phyloP scores from a whole-genome alignment of 345 rosid genomes.

The Turnera subulata region DNA sequence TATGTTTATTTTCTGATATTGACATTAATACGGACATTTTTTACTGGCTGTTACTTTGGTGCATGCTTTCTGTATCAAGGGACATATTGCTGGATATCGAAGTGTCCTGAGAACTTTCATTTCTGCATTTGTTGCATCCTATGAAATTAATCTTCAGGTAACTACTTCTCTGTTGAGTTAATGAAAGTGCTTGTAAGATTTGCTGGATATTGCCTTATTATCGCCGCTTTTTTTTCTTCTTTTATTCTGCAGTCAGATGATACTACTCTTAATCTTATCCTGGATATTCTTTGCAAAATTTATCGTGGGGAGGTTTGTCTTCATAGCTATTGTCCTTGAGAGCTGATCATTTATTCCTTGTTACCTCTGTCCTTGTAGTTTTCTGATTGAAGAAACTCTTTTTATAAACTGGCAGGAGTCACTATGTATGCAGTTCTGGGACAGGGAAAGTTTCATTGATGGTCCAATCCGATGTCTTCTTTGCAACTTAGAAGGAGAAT shows the following conservation, averaged over 20 bases:
- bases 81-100: slow-evolving; percentile 67
- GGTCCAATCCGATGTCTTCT: slow-evolving; percentile 97
- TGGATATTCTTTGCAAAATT: slow-evolving; percentile 83
- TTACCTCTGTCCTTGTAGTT: slow-evolving; percentile 6
- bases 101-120: slow-evolving; percentile 83
- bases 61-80: slow-evolving; percentile 41
- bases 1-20: neutral
- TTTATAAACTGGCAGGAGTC: slow-evolving; percentile 58
- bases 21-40: neutral
- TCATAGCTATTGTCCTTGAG: slow-evolving; percentile 8
- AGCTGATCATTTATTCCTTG: slow-evolving; percentile 11
- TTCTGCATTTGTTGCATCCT: slow-evolving; percentile 93
- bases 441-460: slow-evolving; percentile 77
- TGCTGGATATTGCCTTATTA: neutral
- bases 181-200: slow-evolving; percentile 10
- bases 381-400: slow-evolving; percentile 23
- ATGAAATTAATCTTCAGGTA: slow-evolving; percentile 88
- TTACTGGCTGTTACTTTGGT: neutral
- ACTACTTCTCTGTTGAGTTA: slow-evolving; percentile 7
- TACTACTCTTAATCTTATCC: slow-evolving; percentile 59
- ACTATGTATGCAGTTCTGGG: slow-evolving; percentile 97
- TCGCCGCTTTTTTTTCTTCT: slow-evolving; percentile 12
- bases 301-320: slow-evolving; percentile 81
- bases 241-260: slow-evolving; percentile 59
- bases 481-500: slow-evolving; percentile 81